Evolutionary conservation across 2,329 filamentous ascomycete genomes (phyloP), one percentile per base, ranked within the genome.

Genomic region (Emergomyces pasteurianus): DNA sequence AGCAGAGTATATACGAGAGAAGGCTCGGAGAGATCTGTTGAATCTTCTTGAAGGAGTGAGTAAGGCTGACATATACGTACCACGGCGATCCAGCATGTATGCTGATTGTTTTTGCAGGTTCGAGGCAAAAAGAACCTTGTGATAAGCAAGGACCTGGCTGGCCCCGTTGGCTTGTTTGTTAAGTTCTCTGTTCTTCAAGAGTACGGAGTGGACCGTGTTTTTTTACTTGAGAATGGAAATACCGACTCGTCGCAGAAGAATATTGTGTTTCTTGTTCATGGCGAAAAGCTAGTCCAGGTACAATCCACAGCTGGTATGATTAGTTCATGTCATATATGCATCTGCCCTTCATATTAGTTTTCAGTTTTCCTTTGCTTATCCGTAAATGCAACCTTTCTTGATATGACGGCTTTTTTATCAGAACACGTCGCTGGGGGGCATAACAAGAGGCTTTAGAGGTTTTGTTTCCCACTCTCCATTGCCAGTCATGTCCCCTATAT

Each of bases 121-220:
- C 89, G 92, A 72, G 95, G 95, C 68, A 99, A 97, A 84, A 99
- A 99, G 82, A 97, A 96, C 71, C 81, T 99, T 63, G 89, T 99
- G 58, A 87, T 99, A 71, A 92, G 97, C 74, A 89, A 88, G 75
- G 87, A 86, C 68, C 82, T 99, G 68, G 91, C 92, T 67, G 94
- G 92, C 28, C 90, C 92, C 36, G 83, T 99, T 67, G 90, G 92
- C 62, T 82, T 92, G 62, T 87, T 99, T 67, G 90, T 95, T 77
- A 96, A 96, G 74, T 95, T 96, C 71, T 92, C 92, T 26, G 92
- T 89, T 10, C 82, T 96, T 18, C 90, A 97, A 72, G 94, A 99
- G 71, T 96, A 97, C 78, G 95, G 95, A 36, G 92, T 99, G 67
- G 92, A 97, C 75, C 95, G 95, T 75, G 90, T 96, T 67, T 99